Evolutionary conservation across 2,329 filamentous ascomycete species (phyloP).

Genomic region (Chrysosporium queenslandicum): DNA sequence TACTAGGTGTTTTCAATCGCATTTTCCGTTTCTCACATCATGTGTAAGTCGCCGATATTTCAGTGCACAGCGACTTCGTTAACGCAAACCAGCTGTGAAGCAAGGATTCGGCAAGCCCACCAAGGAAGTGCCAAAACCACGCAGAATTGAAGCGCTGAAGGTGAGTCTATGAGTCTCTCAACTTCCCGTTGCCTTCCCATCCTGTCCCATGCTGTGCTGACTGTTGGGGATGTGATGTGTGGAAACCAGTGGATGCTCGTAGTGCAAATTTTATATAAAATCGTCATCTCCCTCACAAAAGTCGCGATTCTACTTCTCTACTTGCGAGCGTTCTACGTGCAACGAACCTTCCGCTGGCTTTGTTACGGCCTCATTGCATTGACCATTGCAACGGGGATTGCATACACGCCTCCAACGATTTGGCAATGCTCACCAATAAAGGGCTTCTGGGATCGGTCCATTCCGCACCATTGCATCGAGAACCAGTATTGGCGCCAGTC

Average conservation of each 20-base stretch:
- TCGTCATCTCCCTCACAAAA: conserved; percentile 12
- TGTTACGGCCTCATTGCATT: conserved; percentile 12
- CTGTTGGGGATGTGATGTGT: neutral
- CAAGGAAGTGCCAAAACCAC: neutral
- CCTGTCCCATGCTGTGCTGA: neutral
- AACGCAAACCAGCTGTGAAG: conserved; percentile 3
- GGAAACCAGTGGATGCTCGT: conserved; percentile 3
- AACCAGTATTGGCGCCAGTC: conserved; percentile 7
- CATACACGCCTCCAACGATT: conserved; percentile 12
- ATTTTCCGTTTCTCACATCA: conserved; percentile 5
- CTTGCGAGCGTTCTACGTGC: conserved; percentile 12
- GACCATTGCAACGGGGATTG: conserved; percentile 6
- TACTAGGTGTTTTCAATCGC: conserved; percentile 8
- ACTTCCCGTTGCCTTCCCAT: neutral
- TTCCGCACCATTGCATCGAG: conserved; percentile 13
- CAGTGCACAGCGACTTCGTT: neutral
- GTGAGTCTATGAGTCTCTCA: neutral
- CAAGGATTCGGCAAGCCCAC: conserved; percentile 13
- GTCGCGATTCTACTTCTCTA: conserved; percentile 15
- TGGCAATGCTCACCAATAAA: conserved; percentile 14
- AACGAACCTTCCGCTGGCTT: conserved; percentile 13
- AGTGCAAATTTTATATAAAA: conserved; percentile 12
- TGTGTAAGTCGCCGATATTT: conserved; percentile 2
- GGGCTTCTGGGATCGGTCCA: conserved; percentile 13
- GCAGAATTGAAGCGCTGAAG: conserved; percentile 9